Evolutionary conservation across 2,329 filamentous ascomycete genomes (phyloP), one percentile per base, ranked within the genome.

Genomic region (Helotiales sp.): DNA sequence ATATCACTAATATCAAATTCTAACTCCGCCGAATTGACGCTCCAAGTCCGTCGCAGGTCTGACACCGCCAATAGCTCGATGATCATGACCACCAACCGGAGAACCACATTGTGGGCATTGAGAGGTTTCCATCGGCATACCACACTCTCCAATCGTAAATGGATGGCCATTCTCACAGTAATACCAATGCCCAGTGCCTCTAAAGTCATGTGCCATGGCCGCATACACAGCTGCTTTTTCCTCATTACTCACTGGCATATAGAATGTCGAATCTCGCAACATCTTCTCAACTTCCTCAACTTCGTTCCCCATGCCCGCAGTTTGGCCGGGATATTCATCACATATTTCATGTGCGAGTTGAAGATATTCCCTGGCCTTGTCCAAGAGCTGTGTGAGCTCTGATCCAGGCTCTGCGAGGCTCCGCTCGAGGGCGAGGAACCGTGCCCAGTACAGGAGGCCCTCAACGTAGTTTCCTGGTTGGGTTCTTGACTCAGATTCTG

Each of bases 121-220:
- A 1, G 85, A 79, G 17, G 66, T 54, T 68, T 90, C 60, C 83
- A 88, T 87, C 0, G 86, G 82, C 77, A 84, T 82, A 1, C 86
- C 86, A 65, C 86, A 88, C 59, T 89, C 83, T 0, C 85, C 85
- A 30, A 89, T 77, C 0, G 84, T 83, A 62, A 89, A 87, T 2
- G 81, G 79, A 66, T 87, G 82, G 1, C 79, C 78, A 57, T 84
- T 83, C 24, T 62, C 69, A 60, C 83, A 87, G 0, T 72, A 75
- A 68, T 87, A 88, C 85, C 84, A 88, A 61, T 86, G 82, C 0
- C 85, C 85, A 0, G 78, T 83, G 0, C 80, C 78, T 0, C 52
- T 59, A 34, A 84, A 79, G 59, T 81, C 79, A 0, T 48, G 55
- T 1, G 77, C 68, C 81, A 86, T 85, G 2, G 83, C 82, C 1